Base-by-base conservation (phyloP, 2,329 filamentous ascomycete genomes). In the Claviceps sp. region DNA sequence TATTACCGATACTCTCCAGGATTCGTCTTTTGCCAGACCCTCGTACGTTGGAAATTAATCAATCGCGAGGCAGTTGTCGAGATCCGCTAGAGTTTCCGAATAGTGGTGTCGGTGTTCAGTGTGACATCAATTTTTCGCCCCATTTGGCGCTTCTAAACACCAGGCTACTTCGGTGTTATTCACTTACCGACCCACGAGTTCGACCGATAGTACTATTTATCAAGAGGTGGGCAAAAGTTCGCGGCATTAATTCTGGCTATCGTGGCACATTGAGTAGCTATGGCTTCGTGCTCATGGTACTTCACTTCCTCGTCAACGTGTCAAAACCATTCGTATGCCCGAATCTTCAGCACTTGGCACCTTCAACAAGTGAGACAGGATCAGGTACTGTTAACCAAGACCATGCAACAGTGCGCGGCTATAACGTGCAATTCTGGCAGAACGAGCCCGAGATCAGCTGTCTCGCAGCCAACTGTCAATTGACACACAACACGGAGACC, bases 101-200 rank as follows among this genome's bases (percentile, higher is more conserved):
- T 61, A 72, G 73, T 8, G 84, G 83, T 4, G 78, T 85, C 30
- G 88, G 88, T n/a, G 86, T 91, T 14, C 86, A 90, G 63, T 93
- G 87, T 63, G 88, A 95, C 63, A 88, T 96, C 72, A 95, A 95
- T 66, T 95, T 95, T 63, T 85, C 85, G 1, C 89, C 89, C 18
- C 81, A 86, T 45, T 77, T 95, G 3, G 88, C 84, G 1, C 73
- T 95, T 3, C 85, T 93, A 57, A 95, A 95, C 65, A 94, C 89
- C 0, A 71, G 80, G 37, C 78, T 96, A 41, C 76, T 96, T 34
- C 81, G 86, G 41, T 91, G 87, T 65, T 96, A 96, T 67, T 84
- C 85, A 2, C 77, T 80, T 52, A 86, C 85, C 20, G 90, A 96
- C 62, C 70, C 78, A 4, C 82, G 90, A 11, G 87, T 95, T 5